A percentile compares a stretch with the other conserved stretches of the same genome.
phyloP scores from a whole-genome alignment of 129 eudicot genomes.

The Lactuca sativa region DNA sequence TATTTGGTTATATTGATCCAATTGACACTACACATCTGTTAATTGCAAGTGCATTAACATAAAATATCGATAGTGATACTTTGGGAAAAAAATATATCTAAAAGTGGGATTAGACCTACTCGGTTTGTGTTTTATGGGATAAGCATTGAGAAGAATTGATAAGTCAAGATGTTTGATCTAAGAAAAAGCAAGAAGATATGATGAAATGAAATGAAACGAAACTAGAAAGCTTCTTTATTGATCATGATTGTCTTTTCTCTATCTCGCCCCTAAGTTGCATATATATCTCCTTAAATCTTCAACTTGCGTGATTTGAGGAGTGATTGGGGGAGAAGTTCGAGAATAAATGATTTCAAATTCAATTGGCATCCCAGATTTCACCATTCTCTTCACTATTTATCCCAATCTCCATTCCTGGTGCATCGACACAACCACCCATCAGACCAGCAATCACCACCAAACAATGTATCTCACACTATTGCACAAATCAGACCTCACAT shows the following conservation, averaged over 20 bases:
- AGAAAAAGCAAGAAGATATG: conserved; percentile 11
- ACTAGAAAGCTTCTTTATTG: conserved; percentile 5
- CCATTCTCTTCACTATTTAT: too few relatives aligned
- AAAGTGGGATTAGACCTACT: conserved; percentile 10
- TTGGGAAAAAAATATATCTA: conserved; percentile 11
- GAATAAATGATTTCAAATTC: too few relatives aligned
- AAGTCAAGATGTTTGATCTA: neutral
- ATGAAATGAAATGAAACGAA: conserved; percentile 24
- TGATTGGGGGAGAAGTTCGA: too few relatives aligned
- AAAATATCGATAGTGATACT: conserved; percentile 2
- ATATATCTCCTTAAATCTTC: too few relatives aligned
- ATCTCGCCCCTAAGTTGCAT: too few relatives aligned
- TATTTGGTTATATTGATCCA: neutral
- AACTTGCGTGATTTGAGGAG: too few relatives aligned
- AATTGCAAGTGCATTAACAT: conserved; percentile 11
- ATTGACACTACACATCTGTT: conserved; percentile 12
- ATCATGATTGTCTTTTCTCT: neutral
- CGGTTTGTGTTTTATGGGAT: conserved; percentile 15
- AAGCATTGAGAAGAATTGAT: conserved; percentile 19
- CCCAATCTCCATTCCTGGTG: too few relatives aligned
- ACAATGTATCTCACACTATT: too few relatives aligned
- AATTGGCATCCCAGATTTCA: too few relatives aligned
- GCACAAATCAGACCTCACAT: too few relatives aligned
- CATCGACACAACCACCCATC: too few relatives aligned
- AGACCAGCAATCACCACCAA: too few relatives aligned